Evolutionary conservation across 805 yeast genomes (phyloP), one percentile per base, ranked within the genome.

Genomic region (Debaryomyces castellii): DNA sequence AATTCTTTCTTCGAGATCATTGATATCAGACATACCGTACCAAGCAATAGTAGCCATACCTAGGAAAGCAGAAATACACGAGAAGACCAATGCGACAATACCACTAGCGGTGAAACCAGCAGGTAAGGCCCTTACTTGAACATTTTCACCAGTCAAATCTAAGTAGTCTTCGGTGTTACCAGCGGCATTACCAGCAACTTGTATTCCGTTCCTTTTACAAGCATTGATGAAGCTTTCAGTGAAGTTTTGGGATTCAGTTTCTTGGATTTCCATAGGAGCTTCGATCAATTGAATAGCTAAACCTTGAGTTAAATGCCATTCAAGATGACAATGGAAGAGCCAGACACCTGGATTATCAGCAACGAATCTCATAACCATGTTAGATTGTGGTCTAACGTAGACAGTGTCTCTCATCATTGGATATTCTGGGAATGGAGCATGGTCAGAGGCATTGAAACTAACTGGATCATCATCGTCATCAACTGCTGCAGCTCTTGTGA

Each of bases 51-150:
- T 77, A 46, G 71, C 73, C 69, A 91, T 71, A 67, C 99, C 99
- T 16, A 89, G 67, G 51, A 89, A 62, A 60, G 94, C 99, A 41
- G 96, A 80, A 55, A 92, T 59, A 75, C 88, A 81, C 5, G 97
- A 89, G 77, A 94, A 92, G 16, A 86, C 92, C 66, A 94, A 73
- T 10, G 98, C 98, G 44, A 92, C 96, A 63, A 86, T 84, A 74
- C 99, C 99, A 63, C 86, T 83, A 47, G 96, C 88, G 41, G 98
- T 92, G 80, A 94, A 94, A 16, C 97, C 97, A 38, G 76, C 62
- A 39, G 98, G 98, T 58, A 94, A 78, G 35, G 69, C 55, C 52
- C 73, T 71, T 27, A 53, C 72, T 71, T 91, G 97, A 33, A 77
- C 74, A 63, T 85, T 84, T 71, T 89, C 82, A 50, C 95, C 95